Conservation (phyloP, 331 rosid genomes). For the Malus hybrid region DNA sequence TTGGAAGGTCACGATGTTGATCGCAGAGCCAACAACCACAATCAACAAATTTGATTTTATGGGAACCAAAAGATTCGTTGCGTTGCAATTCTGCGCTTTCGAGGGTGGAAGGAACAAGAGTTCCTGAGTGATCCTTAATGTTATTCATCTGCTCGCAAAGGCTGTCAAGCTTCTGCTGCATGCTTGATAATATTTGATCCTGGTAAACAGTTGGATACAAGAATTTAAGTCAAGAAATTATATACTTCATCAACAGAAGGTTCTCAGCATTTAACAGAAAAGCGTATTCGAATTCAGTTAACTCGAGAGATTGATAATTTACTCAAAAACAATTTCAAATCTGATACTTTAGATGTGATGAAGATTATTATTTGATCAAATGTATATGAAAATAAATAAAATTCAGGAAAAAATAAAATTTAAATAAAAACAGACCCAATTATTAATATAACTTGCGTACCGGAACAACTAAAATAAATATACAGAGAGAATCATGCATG, state of each 20-base stretch:
- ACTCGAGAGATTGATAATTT: not conserved
- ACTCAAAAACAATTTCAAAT: not conserved
- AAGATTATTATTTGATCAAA: not conserved
- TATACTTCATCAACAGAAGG: not conserved
- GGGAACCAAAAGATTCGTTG: constrained; percentile 35
- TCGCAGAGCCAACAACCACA: constrained; percentile 88
- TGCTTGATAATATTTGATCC: constrained; percentile 72
- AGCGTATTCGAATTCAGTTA: not conserved
- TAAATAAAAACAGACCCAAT: not conserved
- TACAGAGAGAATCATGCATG: not conserved
- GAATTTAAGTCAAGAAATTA: not conserved
- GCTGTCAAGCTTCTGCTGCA: constrained; percentile 87
- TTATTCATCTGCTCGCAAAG: constrained; percentile 56
- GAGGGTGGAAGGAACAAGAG: not conserved
- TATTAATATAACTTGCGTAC: not conserved
- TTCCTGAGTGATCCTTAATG: constrained; percentile 39
- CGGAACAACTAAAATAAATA: not conserved
- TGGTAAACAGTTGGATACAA: constrained; percentile 4
- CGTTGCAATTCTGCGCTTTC: constrained; percentile 24
- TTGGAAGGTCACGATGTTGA: constrained; percentile 33
- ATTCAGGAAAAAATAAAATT: not conserved
- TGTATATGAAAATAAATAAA: not conserved
- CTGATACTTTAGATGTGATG: not conserved
- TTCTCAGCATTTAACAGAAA: not conserved
- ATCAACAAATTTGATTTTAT: constrained; percentile 47